Base-by-base conservation (phyloP, 176 grass and related monocot species). In the Carex pumila region DNA sequence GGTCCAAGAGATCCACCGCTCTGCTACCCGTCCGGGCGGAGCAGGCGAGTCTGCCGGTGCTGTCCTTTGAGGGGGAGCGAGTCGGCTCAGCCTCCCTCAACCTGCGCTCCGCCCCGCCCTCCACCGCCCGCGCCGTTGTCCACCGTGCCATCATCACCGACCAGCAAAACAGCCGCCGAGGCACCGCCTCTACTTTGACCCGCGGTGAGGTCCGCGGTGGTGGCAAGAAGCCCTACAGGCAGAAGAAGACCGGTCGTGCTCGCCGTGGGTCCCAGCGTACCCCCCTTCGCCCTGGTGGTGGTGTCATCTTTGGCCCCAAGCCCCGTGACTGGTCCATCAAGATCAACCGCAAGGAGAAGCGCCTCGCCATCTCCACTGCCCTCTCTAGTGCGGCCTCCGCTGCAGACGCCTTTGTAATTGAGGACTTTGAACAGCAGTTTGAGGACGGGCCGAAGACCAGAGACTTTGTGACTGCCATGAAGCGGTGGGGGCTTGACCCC, bases 271-370 rank as follows among this genome's bases (percentile, higher is more conserved):
- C 91, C 41, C 87, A 76, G 83, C 93, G 93, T 12, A 99, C 96
- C 43, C 96, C 93, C 64, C 96, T 99, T 49, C 96, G 96, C 62
- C 96, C 96, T 1, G 96, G 96, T 4, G 96, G 96, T 0, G 96
- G 96, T 8, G 91, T 99, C 88, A 82, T 95, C 41, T 99, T 95
- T 82, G 96, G 96, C 22, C 96, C 96, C 88, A 99, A 95, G 86
- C 96, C 96, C 52, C 86, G 91, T 2, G 96, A 99, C 82, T 99
- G 96, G 96, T 89, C 93, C 89, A 93, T 99, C 85, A 99, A 99
- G 85, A 99, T 99, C 89, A 99, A 99, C 89, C 91, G 93, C 82
- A 99, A 95, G 90, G 96, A 95, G 96, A 99, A 99, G 89, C 91
- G 88, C 14, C 93, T 99, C 8, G 93, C 96, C 81, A 91, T 99